These are phyloP conservation scores for Solanum pennellii DNA, from an alignment of 257 asterid genomes.

Conservation along the genomic window DNA sequence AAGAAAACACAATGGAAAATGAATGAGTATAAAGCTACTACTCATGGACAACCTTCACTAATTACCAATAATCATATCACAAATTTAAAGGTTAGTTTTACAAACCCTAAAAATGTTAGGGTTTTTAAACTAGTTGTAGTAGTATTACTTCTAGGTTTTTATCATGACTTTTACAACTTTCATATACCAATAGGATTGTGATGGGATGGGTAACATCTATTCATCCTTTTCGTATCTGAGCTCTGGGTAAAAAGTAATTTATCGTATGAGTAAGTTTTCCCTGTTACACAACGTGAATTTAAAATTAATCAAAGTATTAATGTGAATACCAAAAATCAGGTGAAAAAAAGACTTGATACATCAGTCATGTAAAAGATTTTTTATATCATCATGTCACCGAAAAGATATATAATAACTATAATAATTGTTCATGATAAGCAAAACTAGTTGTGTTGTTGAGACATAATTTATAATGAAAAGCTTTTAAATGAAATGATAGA, in stretches of 20 bases:
- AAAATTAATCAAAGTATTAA: too few relatives aligned
- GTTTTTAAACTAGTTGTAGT: not conserved
- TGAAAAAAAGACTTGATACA: not conserved
- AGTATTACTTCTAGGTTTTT: not conserved
- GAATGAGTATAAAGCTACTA: slow-evolving; percentile 44
- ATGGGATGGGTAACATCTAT: not conserved
- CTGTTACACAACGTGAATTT: not conserved
- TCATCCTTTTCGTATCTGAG: not conserved
- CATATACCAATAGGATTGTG: not conserved
- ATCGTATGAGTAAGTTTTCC: not conserved
- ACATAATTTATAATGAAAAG: not conserved
- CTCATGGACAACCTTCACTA: slow-evolving; percentile 4
- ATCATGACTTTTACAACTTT: not conserved
- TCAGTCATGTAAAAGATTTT: not conserved
- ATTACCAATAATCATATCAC: not conserved
- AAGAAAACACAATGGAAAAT: slow-evolving; percentile 52
- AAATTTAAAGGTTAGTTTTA: slow-evolving; percentile 13
- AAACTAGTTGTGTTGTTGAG: not conserved
- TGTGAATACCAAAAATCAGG: too few relatives aligned
- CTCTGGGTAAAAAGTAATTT: not conserved
- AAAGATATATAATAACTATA: not conserved
- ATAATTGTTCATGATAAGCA: not conserved
- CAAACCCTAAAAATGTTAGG: not conserved
- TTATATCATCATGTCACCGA: not conserved
- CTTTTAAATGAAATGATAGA: not conserved